phyloP scores from a whole-genome alignment of 2,329 filamentous ascomycete species.

The Colletotrichum scovillei region DNA sequence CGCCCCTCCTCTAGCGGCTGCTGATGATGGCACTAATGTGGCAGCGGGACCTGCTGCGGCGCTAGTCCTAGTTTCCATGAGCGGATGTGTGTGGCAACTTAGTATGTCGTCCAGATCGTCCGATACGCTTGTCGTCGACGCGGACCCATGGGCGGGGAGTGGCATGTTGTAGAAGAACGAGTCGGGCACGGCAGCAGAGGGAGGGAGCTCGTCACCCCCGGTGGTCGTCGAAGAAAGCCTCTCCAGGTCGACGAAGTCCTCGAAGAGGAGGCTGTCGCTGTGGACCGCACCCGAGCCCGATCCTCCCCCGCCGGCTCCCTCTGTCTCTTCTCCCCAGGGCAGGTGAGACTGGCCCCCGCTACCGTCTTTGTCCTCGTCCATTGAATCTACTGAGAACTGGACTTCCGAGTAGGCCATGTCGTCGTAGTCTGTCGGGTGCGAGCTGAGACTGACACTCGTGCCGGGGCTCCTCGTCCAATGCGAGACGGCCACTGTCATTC shows the following conservation, averaged over 20 bases:
- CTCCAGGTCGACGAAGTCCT: constrained; percentile 44
- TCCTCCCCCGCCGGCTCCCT: constrained; percentile 8
- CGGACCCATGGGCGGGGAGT: constrained; percentile 29
- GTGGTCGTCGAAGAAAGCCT: constrained; percentile 23
- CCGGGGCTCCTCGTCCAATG: constrained; percentile 35
- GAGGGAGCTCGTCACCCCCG: constrained; percentile 30
- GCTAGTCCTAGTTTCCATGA: constrained; percentile 33
- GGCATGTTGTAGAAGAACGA: constrained; percentile 36
- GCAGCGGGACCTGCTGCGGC: constrained; percentile 36
- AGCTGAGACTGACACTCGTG: constrained; percentile 27
- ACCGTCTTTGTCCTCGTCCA: constrained; percentile 34
- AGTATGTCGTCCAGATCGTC: constrained; percentile 36
- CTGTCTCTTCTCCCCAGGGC: constrained; percentile 26
- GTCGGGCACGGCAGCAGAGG: constrained; percentile 28
- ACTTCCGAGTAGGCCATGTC: constrained; percentile 31
- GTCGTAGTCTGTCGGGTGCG: constrained; percentile 27
- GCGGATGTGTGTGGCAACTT: constrained; percentile 33
- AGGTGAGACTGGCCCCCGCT: constrained; percentile 30
- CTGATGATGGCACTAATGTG: constrained; percentile 31
- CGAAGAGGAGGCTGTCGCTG: constrained; percentile 39
- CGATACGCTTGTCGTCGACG: constrained; percentile 35
- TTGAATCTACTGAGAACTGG: constrained; percentile 34
- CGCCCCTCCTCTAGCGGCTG: constrained; percentile 27
- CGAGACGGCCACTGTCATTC: constrained; percentile 36
- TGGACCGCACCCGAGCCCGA: constrained; percentile 12